Evolutionary conservation across 148 eudicot species (phyloP).

Genomic region (Selenicereus undatus): DNA sequence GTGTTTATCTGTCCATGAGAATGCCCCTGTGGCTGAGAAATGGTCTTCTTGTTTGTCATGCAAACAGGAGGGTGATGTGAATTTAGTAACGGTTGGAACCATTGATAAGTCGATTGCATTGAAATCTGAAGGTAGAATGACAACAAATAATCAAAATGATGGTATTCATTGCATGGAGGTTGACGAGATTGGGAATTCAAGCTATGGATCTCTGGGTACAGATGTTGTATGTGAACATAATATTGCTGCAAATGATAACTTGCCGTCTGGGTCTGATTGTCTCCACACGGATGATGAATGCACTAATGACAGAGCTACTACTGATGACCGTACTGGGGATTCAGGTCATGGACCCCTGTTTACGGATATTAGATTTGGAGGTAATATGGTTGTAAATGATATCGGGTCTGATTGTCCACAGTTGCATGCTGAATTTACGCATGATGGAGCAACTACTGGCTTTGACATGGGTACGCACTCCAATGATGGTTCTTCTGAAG

Average conservation of each 20-base stretch:
- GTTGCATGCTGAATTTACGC: conserved; percentile 25
- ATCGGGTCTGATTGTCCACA: conserved; percentile 18
- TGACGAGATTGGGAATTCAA: conserved; percentile 17
- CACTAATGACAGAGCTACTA: conserved; percentile 24
- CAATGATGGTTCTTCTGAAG: conserved; percentile 27
- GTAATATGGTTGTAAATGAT: conserved; percentile 19
- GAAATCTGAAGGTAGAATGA: conserved; percentile 25
- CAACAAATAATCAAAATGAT: conserved; percentile 14
- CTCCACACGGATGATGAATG: conserved; percentile 22
- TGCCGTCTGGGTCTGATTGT: conserved; percentile 22
- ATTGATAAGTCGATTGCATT: conserved; percentile 16
- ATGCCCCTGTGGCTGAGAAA: conserved; percentile 9
- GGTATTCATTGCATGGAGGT: conserved; percentile 13
- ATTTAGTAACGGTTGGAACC: conserved; percentile 16
- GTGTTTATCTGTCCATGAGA: conserved; percentile 13
- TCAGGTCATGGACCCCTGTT: conserved; percentile 18
- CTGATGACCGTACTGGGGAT: conserved; percentile 17
- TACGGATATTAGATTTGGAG: conserved; percentile 27
- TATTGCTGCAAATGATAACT: conserved; percentile 23
- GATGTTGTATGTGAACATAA: conserved; percentile 27
- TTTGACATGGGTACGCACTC: conserved; percentile 25
- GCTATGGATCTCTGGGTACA: conserved; percentile 18
- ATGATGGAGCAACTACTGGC: conserved; percentile 23
- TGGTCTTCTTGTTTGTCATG: conserved; percentile 15
- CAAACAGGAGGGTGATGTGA: conserved; percentile 23